A percentile compares a stretch with the other conserved stretches of the same genome.
phyloP scores from a whole-genome alignment of 2,329 filamentous ascomycete genomes.

The Scedosporium boydii region DNA sequence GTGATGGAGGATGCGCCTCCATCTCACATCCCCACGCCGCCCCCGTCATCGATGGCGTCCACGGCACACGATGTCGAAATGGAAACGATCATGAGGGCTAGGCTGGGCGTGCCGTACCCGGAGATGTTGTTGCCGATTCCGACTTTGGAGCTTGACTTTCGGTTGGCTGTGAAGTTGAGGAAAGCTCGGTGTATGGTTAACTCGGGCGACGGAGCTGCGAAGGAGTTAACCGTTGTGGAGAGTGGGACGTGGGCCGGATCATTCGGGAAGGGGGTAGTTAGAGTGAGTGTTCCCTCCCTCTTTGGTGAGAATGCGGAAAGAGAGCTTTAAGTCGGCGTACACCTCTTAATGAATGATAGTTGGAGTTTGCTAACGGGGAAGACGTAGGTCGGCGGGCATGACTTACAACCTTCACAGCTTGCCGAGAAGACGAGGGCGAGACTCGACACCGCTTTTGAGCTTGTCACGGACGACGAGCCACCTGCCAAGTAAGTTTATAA shows the following conservation, averaged over 20 bases:
- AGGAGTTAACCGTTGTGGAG: slow-evolving; percentile 39
- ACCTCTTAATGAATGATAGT: background rate
- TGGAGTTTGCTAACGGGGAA: background rate
- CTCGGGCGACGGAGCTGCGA: slow-evolving; percentile 9
- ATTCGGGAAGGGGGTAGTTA: slow-evolving; percentile 37
- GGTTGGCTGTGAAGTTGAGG: slow-evolving; percentile 31
- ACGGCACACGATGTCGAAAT: background rate
- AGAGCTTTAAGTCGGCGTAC: slow-evolving; percentile 3
- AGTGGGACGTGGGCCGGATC: slow-evolving; percentile 37
- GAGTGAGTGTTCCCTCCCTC: slow-evolving; percentile 28
- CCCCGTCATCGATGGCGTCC: background rate
- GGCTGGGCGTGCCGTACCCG: slow-evolving; percentile 26
- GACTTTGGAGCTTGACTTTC: slow-evolving; percentile 38
- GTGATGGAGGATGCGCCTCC: background rate
- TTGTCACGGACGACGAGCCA: slow-evolving; percentile 35
- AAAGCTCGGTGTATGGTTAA: background rate
- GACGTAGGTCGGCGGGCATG: slow-evolving; percentile 29
- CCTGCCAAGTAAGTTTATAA: slow-evolving; percentile 30
- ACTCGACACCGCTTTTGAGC: slow-evolving; percentile 29
- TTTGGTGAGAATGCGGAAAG: slow-evolving; percentile 16
- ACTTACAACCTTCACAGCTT: slow-evolving; percentile 16
- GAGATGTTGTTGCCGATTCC: slow-evolving; percentile 34
- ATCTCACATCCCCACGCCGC: background rate
- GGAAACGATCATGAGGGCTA: background rate
- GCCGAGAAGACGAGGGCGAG: slow-evolving; percentile 4